Base-by-base conservation (phyloP, 768 basidiomycete genomes). In the Lentinus tigrinus region DNA sequence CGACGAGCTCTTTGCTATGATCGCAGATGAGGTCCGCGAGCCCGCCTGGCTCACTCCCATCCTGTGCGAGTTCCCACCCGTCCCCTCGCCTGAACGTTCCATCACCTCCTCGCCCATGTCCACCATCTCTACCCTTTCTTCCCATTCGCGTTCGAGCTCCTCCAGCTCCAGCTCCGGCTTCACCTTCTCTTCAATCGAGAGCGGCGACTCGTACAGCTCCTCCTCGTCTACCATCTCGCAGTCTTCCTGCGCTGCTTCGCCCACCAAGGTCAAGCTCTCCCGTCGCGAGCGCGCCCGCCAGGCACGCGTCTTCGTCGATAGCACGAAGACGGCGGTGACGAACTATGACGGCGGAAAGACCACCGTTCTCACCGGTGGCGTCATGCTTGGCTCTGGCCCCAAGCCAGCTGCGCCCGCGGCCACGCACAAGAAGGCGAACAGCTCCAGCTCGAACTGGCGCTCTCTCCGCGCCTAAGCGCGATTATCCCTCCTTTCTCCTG, bases 331-430 rank as follows among this genome's bases (percentile, higher is more conserved):
- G 53, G 88, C 88, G 44, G 88, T 92, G 61, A 92, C 90, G 47
- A 88, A 88, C 66, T 93, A 93, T 65, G 90, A 93, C 64, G 90
- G 89, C 55, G 91, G 91, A 62, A 91, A 91, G 81, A 93, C 91
- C 52, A 91, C 90, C 27, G 90, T 92, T 49, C 83, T 93, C 65
- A 91, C 90, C 3, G 91, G 91, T 56, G 91, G 90, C 62, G 90
- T 92, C 63, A 93, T 93, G 91, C 87, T 93, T 60, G 90, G 89
- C 49, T 75, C 52, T 14, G 65, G 54, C 44, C 21, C 68, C 48
- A 70, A 68, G 64, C 50, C 43, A 46, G 78, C 74, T 62, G 68
- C 72, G 56, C 57, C 69, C 52, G 69, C 74, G 62, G 57, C 65
- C 65, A 63, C 70, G 63, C 52, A 67, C 47, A 65, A 61, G 64